Conservation (phyloP, 75 land plant genomes). For the Cunninghamia lanceolata region DNA sequence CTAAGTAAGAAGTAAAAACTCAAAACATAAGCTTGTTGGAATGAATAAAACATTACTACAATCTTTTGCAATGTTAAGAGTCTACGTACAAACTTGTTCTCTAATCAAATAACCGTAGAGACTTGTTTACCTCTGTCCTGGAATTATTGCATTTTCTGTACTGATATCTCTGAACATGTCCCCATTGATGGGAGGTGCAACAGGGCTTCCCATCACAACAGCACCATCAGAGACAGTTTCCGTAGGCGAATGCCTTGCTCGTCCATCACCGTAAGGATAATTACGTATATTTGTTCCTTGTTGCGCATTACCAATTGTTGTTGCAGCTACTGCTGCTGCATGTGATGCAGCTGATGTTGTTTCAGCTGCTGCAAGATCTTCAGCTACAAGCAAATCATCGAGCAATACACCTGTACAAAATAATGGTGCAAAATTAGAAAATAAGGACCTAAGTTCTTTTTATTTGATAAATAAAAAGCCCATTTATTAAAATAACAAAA, state of each 20-base stretch:
- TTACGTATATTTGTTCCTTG: conserved; percentile 34
- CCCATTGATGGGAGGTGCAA: conserved; percentile 92
- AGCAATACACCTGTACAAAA: conserved; percentile 68
- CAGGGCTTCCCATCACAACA: conserved; percentile 89
- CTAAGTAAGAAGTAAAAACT: too few relatives aligned
- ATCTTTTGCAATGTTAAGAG: background rate
- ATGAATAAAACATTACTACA: background rate
- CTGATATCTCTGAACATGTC: conserved; percentile 92
- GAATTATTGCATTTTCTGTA: conserved; percentile 88
- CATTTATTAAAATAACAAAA: background rate
- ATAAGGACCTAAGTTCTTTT: background rate
- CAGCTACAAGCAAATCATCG: conserved; percentile 95
- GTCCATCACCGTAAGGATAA: conserved; percentile 60
- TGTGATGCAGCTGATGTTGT: conserved; percentile 86
- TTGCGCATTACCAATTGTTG: conserved; percentile 42
- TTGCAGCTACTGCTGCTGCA: conserved; percentile 90
- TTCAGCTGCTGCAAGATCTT: conserved; percentile 93
- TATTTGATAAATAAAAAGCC: background rate
- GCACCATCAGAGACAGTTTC: conserved; percentile 69
- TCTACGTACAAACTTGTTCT: background rate
- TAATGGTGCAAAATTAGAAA: background rate
- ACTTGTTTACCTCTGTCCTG: conserved; percentile 55
- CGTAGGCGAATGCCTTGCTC: conserved; percentile 26
- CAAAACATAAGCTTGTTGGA: background rate
- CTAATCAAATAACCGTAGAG: background rate